Conservation (phyloP, 495 filamentous ascomycete species). For the Penicillium manginii region DNA sequence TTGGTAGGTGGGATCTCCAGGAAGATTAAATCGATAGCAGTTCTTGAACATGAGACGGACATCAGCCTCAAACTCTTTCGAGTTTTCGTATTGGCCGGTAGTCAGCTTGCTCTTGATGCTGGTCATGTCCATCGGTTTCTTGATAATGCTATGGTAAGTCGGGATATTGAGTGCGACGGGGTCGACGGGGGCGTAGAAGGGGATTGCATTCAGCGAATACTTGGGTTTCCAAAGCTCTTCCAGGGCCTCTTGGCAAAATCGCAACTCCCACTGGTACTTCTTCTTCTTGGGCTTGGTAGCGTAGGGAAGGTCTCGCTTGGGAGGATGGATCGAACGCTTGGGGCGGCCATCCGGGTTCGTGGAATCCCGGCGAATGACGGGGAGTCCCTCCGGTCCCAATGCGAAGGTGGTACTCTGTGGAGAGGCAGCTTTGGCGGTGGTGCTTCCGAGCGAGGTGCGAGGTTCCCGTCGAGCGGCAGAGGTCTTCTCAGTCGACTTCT, state of each 20-base stretch:
- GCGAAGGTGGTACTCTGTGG: slow-evolving; percentile 72
- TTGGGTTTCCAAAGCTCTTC: slow-evolving; percentile 78
- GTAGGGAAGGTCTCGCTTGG: slow-evolving; percentile 87
- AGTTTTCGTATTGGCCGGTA: slow-evolving; percentile 77
- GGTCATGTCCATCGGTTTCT: slow-evolving; percentile 91
- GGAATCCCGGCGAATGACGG: slow-evolving; percentile 88
- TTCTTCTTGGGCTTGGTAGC: slow-evolving; percentile 86
- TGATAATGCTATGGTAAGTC: slow-evolving; percentile 88
- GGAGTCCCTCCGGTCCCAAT: slow-evolving; percentile 80
- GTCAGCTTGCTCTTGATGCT: slow-evolving; percentile 78
- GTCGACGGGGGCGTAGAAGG: slow-evolving; percentile 84
- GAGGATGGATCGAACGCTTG: slow-evolving; percentile 92
- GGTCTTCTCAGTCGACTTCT: slow-evolving; percentile 55
- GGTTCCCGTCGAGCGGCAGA: slow-evolving; percentile 58
- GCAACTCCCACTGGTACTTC: slow-evolving; percentile 85
- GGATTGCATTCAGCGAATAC: slow-evolving; percentile 62
- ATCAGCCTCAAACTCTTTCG: slow-evolving; percentile 85
- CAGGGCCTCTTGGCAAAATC: slow-evolving; percentile 83
- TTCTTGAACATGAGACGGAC: slow-evolving; percentile 84
- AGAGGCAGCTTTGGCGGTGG: slow-evolving; percentile 46
- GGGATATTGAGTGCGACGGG: slow-evolving; percentile 95
- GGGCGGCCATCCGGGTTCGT: slow-evolving; percentile 75
- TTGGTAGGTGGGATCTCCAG: slow-evolving; percentile 69
- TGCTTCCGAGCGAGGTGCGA: slow-evolving; percentile 46
- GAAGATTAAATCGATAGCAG: slow-evolving; percentile 88